These are phyloP conservation scores for Ophiorrhiza pumila DNA, from an alignment of 257 asterid species.

Conservation along the genomic window DNA sequence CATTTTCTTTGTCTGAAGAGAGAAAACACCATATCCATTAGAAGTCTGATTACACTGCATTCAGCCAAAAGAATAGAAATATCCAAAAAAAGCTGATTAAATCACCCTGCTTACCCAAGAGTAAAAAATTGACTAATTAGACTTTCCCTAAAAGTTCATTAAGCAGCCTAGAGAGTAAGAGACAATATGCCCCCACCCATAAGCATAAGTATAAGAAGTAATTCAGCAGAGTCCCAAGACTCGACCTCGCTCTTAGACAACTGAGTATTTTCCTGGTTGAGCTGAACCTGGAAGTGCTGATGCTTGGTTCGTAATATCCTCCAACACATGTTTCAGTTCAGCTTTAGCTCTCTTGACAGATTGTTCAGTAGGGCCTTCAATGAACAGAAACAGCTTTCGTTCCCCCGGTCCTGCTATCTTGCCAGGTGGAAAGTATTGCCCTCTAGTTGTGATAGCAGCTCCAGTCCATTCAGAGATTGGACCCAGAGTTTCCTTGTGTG, in stretches of 20 bases:
- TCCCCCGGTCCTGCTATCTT: slow-evolving; percentile 65
- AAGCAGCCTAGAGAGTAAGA: not conserved
- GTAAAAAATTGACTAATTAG: not conserved
- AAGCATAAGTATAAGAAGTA: not conserved
- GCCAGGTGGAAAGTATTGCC: slow-evolving; percentile 77
- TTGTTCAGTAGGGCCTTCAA: slow-evolving; percentile 88
- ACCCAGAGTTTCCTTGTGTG: slow-evolving; percentile 89
- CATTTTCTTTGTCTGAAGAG: not conserved
- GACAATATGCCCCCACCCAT: not conserved
- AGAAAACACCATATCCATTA: not conserved
- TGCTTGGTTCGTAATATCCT: slow-evolving; percentile 81
- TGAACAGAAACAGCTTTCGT: slow-evolving; percentile 85
- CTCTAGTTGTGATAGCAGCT: slow-evolving; percentile 91
- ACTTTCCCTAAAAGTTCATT: not conserved
- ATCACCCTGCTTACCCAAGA: not conserved
- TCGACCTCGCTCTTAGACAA: slow-evolving; percentile 36
- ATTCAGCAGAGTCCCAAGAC: not conserved
- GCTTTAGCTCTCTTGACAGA: slow-evolving; percentile 89
- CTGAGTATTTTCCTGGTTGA: slow-evolving; percentile 83
- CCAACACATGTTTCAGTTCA: slow-evolving; percentile 82
- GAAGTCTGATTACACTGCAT: slow-evolving; percentile 3
- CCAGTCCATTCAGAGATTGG: slow-evolving; percentile 97
- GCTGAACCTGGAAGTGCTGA: slow-evolving; percentile 88
- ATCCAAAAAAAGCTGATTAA: not conserved
- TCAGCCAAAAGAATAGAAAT: not conserved